These are phyloP conservation scores for Iberis amara DNA, from an alignment of 441 rosid species.

Conservation along the genomic window DNA sequence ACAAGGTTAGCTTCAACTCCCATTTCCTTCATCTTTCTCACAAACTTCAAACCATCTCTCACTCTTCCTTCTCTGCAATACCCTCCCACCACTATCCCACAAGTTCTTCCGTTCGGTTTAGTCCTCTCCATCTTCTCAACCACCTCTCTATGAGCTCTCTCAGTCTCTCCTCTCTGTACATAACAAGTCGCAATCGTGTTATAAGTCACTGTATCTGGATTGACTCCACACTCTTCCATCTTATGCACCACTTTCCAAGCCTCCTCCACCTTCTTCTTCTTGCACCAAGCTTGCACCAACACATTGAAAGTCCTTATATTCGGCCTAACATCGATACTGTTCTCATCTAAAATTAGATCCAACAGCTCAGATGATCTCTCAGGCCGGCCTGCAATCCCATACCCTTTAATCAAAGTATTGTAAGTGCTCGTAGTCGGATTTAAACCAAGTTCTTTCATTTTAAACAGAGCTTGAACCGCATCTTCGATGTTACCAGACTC, in stretches of 20 bases:
- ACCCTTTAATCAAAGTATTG: slow-evolving; percentile 62
- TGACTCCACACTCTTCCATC: slow-evolving; percentile 48
- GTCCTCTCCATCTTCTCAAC: slow-evolving; percentile 38
- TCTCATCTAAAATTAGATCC: slow-evolving; percentile 43
- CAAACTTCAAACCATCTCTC: slow-evolving; percentile 52
- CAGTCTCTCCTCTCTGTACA: slow-evolving; percentile 46
- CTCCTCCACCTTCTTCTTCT: slow-evolving; percentile 44
- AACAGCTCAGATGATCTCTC: slow-evolving; percentile 51
- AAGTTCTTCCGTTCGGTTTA: slow-evolving; percentile 49
- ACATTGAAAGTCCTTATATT: slow-evolving; percentile 54
- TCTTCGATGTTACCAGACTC: slow-evolving; percentile 55
- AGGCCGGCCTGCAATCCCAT: slow-evolving; percentile 47
- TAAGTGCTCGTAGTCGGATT: slow-evolving; percentile 55
- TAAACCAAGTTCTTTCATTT: slow-evolving; percentile 51
- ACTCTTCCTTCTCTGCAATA: slow-evolving; percentile 51
- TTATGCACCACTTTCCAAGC: slow-evolving; percentile 52
- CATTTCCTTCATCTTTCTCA: slow-evolving; percentile 43
- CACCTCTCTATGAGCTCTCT: slow-evolving; percentile 42
- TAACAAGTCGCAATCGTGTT: slow-evolving; percentile 55
- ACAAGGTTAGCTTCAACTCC: slow-evolving; percentile 52
- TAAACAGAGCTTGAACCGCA: slow-evolving; percentile 43
- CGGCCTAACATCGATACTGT: slow-evolving; percentile 36
- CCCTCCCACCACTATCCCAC: slow-evolving; percentile 55
- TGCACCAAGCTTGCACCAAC: slow-evolving; percentile 60
- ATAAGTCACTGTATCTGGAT: slow-evolving; percentile 56